These are phyloP conservation scores for Suillus americanus DNA, from an alignment of 768 basidiomycete genomes.

Conservation along the genomic window DNA sequence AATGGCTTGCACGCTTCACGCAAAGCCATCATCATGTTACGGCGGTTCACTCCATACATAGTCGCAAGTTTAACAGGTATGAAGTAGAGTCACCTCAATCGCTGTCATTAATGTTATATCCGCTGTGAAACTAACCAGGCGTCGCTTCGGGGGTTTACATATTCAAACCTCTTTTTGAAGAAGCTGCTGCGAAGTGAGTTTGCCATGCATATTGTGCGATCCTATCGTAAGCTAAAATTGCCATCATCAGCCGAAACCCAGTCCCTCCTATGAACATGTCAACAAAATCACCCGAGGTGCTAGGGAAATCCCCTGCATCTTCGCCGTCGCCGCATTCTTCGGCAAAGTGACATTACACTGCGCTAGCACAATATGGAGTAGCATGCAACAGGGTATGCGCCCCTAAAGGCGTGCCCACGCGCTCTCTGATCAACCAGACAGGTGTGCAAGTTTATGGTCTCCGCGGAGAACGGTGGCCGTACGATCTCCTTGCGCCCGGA, in stretches of 20 bases:
- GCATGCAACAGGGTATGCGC: slow-evolving; percentile 5
- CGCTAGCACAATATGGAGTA: background rate
- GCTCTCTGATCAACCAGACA: background rate
- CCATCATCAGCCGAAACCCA: background rate
- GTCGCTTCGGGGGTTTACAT: slow-evolving; percentile 65
- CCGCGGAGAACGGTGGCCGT: background rate
- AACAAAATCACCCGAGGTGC: background rate
- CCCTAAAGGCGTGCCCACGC: background rate
- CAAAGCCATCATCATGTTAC: slow-evolving; percentile 30
- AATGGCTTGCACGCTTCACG: background rate
- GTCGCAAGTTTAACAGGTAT: slow-evolving; percentile 60
- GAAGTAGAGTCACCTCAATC: slow-evolving; percentile 6
- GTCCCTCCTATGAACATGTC: background rate
- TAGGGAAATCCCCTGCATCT: slow-evolving; percentile 2
- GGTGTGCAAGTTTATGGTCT: background rate
- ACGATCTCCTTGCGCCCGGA: background rate
- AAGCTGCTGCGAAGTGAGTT: slow-evolving; percentile 17
- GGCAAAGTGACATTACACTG: slow-evolving; percentile 4
- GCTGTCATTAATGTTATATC: slow-evolving; percentile 1
- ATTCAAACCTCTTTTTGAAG: slow-evolving; percentile 50
- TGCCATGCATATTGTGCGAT: background rate
- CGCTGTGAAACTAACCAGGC: slow-evolving; percentile 37
- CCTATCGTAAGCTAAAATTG: background rate
- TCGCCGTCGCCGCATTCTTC: slow-evolving; percentile 5
- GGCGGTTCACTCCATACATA: slow-evolving; percentile 48